These are phyloP conservation scores for Corynespora cassiicola DNA, from an alignment of 2,329 filamentous ascomycete species.

Conservation along the genomic window DNA sequence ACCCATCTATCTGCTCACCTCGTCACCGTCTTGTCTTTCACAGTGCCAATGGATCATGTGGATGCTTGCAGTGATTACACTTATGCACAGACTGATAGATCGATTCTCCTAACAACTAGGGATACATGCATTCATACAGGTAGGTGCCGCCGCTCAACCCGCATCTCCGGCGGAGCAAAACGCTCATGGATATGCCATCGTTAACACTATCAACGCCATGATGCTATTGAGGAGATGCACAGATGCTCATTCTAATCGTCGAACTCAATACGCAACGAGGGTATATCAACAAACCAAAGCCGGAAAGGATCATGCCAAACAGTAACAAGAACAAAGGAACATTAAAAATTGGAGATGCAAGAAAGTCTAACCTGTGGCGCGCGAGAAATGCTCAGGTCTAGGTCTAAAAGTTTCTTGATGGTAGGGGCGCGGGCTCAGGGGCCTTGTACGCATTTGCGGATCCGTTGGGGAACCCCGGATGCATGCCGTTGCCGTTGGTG, in stretches of 20 bases:
- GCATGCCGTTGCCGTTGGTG: conserved; percentile 16
- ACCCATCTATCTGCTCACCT: conserved; percentile 4
- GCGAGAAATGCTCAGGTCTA: not conserved
- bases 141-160: not conserved
- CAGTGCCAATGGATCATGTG: too few species aligned
- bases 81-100: too few species aligned
- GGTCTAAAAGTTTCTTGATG: conserved; percentile 36
- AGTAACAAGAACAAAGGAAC: conserved; percentile 11
- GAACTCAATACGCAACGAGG: conserved; percentile 2
- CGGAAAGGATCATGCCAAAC: too few species aligned
- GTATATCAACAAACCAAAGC: conserved; percentile 6
- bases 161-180: too few species aligned
- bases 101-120: too few species aligned
- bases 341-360: conserved; percentile 1
- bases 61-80: too few species aligned
- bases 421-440: conserved; percentile 19
- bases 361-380: not conserved
- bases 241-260: conserved; percentile 7
- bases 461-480: not conserved
- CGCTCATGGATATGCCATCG: too few species aligned
- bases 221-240: too few species aligned
- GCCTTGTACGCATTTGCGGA: conserved; percentile 24
- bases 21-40: too few species aligned
- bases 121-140: too few species aligned
- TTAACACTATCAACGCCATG: too few species aligned